A percentile compares a stretch with the other conserved stretches of the same genome.
Evolutionary conservation across 176 grass and related monocot genomes (phyloP).

Genomic region (Luzula sylvatica): DNA sequence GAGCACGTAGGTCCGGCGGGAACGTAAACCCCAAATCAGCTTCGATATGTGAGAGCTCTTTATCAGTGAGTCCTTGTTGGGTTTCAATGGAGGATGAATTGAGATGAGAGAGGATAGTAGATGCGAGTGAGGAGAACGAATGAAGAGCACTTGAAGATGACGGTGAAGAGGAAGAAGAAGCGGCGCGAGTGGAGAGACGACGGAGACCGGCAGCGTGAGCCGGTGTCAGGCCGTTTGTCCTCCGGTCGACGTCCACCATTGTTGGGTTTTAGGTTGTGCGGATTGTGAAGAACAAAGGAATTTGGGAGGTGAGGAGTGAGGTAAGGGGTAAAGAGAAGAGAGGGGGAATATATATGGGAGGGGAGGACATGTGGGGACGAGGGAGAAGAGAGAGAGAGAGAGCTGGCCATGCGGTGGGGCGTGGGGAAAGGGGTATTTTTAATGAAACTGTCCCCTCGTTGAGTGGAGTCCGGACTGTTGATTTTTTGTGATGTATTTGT

Average conservation of each 20-base stretch:
- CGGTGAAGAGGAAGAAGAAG: slow-evolving; percentile 29
- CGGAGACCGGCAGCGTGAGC: slow-evolving; percentile 64
- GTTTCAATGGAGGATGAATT: slow-evolving; percentile 32
- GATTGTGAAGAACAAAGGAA: background rate
- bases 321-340: slow-evolving; percentile 11
- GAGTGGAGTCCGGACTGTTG: background rate
- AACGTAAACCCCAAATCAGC: slow-evolving; percentile 72
- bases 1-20: slow-evolving; percentile 87
- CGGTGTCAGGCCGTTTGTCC: slow-evolving; percentile 35
- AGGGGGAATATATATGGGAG: slow-evolving; percentile 16
- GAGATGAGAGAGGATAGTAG: slow-evolving; percentile 49
- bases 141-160: slow-evolving; percentile 43
- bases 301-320: background rate
- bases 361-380: slow-evolving; percentile 12
- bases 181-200: slow-evolving; percentile 72
- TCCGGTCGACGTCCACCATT: slow-evolving; percentile 88
- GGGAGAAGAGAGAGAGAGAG: too few relatives aligned
- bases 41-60: slow-evolving; percentile 56
- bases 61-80: slow-evolving; percentile 48
- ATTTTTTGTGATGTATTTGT: background rate
- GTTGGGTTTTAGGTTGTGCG: background rate
- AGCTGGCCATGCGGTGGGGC: slow-evolving; percentile 18
- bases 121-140: slow-evolving; percentile 50
- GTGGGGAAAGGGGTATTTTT: background rate
- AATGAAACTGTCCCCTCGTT: background rate